Evolutionary conservation across 768 basidiomycete genomes (phyloP), one percentile per base, ranked within the genome.

Genomic region (Agaricus blazei): DNA sequence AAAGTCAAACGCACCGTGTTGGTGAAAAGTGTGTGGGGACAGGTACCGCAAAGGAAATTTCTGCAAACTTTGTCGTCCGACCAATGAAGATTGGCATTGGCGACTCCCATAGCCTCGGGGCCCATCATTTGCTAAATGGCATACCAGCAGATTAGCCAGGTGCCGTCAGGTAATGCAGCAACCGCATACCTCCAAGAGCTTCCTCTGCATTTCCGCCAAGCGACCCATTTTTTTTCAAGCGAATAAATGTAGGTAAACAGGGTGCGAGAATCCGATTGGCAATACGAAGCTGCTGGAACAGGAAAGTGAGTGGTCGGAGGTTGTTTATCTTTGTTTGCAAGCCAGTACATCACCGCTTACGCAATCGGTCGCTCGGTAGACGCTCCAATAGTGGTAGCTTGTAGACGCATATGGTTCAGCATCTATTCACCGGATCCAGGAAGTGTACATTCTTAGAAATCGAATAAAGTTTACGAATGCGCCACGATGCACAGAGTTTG

Each of bases 81-180:
- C 90, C 94, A 95, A 60, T 87, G 84, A 57, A 97, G 78, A 73
- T 98, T 95, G 61, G 88, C 87, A 63, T 91, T 93, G 44, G 90
- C 85, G 43, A 94, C 87, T 64, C 97, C 97, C 93, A 99, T 96
- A 19, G 97, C 94, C 74, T 99, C 96, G 45, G 96, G 90, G n/a
- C 93, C 96, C 95, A 98, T 98, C 93, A 96, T 97, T 95, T 97
- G 95, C 95, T 97, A 61, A 50, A 11, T 28, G 12, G 28, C 29
- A 15, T 6, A 48, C 28, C 48, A 14, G 23, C 9, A 53, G 24
- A 37, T 4, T 19, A 54, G 37, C 14, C 23, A 54, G 27, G 28
- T 28, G 40, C 41, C 15, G 23, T 48, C 47, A 9, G 5, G 15
- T 28, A 48, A 28, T 28, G 12, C 29, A 48, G 7, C 9, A 48